Evolutionary conservation across 306 rosid genomes (phyloP).

Genomic region (Spatholobus suberectus): DNA sequence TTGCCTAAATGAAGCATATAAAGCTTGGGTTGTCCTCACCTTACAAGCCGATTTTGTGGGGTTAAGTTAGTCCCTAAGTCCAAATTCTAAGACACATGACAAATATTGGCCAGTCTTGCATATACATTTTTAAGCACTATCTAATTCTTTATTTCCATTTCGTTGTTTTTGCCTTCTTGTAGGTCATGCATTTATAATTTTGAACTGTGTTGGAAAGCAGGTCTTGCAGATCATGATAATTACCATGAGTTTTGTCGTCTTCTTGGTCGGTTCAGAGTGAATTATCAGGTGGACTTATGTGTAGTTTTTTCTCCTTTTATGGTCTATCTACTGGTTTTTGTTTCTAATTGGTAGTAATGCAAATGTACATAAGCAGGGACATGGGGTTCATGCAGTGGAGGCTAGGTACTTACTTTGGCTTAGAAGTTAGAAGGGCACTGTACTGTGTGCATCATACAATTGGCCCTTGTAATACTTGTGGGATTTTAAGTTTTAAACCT

Average conservation of each 20-base stretch:
- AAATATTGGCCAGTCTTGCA: background rate
- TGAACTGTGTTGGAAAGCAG: slow-evolving; percentile 55
- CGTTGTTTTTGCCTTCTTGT: background rate
- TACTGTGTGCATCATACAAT: slow-evolving; percentile 17
- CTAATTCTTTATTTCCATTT: slow-evolving; percentile 26
- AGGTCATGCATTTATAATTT: slow-evolving; percentile 41
- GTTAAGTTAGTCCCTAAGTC: too few species aligned
- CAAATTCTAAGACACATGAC: too few species aligned
- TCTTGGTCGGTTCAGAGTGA: slow-evolving; percentile 96
- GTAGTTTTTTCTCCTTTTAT: slow-evolving; percentile 32
- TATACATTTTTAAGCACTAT: slow-evolving; percentile 7
- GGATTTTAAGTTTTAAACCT: slow-evolving; percentile 18
- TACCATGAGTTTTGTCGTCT: slow-evolving; percentile 99
- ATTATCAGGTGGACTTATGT: slow-evolving; percentile 81
- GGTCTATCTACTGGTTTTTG: slow-evolving; percentile 29
- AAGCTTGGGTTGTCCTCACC: too few species aligned
- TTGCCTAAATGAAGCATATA: too few species aligned
- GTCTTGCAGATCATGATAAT: slow-evolving; percentile 97
- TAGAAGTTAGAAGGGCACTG: slow-evolving; percentile 23
- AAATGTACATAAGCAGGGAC: slow-evolving; percentile 24
- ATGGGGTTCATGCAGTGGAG: slow-evolving; percentile 38
- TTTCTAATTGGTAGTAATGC: slow-evolving; percentile 35
- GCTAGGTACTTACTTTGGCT: slow-evolving; percentile 37
- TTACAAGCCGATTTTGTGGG: too few species aligned
- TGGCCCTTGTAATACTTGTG: slow-evolving; percentile 12